Percentiles rank a stretch among this genome's conserved stretches.
phyloP scores from a whole-genome alignment of 257 asterid genomes.

The Nicotiana attenuata region DNA sequence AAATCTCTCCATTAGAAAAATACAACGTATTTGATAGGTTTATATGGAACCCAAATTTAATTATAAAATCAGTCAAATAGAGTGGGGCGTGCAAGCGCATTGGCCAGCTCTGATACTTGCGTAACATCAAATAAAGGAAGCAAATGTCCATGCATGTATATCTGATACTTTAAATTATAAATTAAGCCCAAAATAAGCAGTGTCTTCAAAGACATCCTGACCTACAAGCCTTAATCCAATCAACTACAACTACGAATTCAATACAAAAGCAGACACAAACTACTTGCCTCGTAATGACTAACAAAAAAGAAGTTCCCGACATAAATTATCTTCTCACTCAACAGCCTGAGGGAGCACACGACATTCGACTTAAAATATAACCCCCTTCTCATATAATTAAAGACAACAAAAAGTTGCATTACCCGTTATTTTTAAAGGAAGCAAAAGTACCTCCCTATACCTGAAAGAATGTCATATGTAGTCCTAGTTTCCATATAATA shows the following conservation, averaged over 20 bases:
- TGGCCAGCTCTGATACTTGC: too few relatives aligned
- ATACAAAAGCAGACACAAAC: neutral
- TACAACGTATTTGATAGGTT: too few relatives aligned
- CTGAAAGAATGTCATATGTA: conserved; percentile 20
- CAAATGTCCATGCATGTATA: neutral
- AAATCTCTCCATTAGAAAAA: too few relatives aligned
- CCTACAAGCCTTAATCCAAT: conserved; percentile 5
- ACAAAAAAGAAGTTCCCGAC: neutral
- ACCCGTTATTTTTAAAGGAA: conserved; percentile 6
- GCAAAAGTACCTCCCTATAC: conserved; percentile 1
- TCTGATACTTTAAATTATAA: neutral
- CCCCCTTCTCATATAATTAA: neutral
- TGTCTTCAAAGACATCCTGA: neutral
- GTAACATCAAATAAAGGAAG: neutral
- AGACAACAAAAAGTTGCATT: neutral
- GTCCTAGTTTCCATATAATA: conserved; percentile 12
- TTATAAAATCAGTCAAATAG: too few relatives aligned
- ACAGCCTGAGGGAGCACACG: neutral
- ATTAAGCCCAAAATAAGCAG: neutral
- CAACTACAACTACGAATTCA: conserved; percentile 3
- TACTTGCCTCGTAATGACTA: conserved; percentile 1
- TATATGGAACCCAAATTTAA: too few relatives aligned
- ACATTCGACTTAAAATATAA: neutral
- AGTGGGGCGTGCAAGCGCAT: too few relatives aligned
- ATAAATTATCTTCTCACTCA: neutral